Evolutionary conservation across 352 stramenopile species (phyloP), one percentile per base, ranked within the genome.

Genomic region (Pythium phragmiticola): DNA sequence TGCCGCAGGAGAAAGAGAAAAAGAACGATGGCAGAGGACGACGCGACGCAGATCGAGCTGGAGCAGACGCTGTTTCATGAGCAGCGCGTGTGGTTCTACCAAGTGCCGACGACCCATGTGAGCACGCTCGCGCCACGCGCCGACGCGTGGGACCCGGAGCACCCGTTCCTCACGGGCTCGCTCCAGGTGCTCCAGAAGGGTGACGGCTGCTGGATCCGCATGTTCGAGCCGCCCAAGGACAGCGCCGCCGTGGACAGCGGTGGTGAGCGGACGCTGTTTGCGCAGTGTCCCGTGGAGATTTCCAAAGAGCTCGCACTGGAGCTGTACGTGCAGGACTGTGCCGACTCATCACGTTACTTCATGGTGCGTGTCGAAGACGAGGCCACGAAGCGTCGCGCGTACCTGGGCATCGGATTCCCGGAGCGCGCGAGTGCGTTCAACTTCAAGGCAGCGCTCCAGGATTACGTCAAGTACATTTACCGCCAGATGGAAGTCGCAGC

Each of bases 281-380:
- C 87, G 17, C 82, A 92, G 62, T 93, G 87, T 37, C 85, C 87
- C 7, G 65, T 95, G 14, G 76, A 81, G 51, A 89, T 95, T 66
- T 74, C 82, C 14, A 69, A 56, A 13, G 82, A 90, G 26, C 68
- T 87, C 28, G 14, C 70, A 36, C 73, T 95, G 28, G 81, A 89
- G 39, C 71, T 87, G 45, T 94, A 90, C 65, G 78, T 95, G 17
- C 87, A 94, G 48, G 85, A 95, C 65, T 95, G 84, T 49, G 83
- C 89, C 50, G 87, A 95, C 65, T 94, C 87, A 54, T 95, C 87
- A 52, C 83, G 87, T 30, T 95, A 95, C 69, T 95, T 95, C 37
- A 92, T 95, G 80, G 34, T 95, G 17, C 87, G 87, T 56, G 78
- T 93, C 54, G 85, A 92, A 58, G 87, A 95, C 66, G 82, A 89